Evolutionary conservation across 106 monocot genomes (phyloP).

Genomic region (Gastrodia elata): DNA sequence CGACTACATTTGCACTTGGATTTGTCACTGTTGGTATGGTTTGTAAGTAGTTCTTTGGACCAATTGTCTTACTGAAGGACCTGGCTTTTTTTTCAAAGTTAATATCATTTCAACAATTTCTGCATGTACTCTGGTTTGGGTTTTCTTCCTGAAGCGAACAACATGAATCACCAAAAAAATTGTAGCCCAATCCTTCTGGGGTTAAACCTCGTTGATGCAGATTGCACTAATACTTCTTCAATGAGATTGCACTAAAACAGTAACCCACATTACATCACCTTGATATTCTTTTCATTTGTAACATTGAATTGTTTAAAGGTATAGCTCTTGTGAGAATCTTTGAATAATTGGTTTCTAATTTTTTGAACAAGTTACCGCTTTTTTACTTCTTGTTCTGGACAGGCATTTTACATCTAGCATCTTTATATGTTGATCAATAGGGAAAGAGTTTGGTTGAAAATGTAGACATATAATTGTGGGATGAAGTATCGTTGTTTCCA

Average conservation of each 20-base stretch:
- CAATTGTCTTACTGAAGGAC: too few species aligned
- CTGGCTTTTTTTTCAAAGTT: too few species aligned
- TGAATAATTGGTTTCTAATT: background rate
- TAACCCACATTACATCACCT: background rate
- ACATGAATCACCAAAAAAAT: background rate
- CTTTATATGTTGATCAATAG: background rate
- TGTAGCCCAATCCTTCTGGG: background rate
- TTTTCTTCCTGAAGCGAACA: background rate
- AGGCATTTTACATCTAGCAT: background rate
- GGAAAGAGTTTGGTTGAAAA: too few species aligned
- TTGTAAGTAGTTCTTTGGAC: too few species aligned
- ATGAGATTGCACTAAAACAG: too few species aligned
- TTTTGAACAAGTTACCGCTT: background rate
- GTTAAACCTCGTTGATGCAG: background rate
- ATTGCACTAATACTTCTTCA: too few species aligned
- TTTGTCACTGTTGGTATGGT: background rate
- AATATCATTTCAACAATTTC: background rate
- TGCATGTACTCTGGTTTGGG: background rate
- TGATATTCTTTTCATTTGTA: background rate
- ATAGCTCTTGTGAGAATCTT: background rate
- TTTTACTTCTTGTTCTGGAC: background rate
- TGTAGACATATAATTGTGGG: background rate
- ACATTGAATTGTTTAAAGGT: background rate
- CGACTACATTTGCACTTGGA: too few species aligned
- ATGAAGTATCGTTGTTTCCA: background rate